Percentiles rank a stretch among this genome's conserved stretches.
Conservation (phyloP, 2,329 filamentous ascomycete genomes). For the Bimuria novae-zelandiae region DNA sequence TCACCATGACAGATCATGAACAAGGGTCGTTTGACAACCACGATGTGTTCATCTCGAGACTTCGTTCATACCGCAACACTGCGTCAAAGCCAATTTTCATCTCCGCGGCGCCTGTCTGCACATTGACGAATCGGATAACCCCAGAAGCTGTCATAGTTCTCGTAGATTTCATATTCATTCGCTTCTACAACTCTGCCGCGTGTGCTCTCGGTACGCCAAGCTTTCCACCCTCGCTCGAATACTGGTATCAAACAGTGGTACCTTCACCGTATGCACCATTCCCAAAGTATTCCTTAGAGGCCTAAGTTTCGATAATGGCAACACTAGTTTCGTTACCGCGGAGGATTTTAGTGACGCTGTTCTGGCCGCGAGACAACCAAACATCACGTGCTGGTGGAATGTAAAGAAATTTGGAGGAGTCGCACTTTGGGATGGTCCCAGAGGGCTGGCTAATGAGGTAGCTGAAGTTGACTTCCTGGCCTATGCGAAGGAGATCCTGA, state of each 20-base stretch:
- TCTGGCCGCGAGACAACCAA: background rate
- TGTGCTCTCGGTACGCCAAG: background rate
- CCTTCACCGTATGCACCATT: background rate
- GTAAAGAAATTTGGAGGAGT: conserved; percentile 3
- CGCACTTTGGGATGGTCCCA: conserved; percentile 1
- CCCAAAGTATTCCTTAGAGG: conserved; percentile 1
- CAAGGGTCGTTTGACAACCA: background rate
- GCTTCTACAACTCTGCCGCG: conserved; percentile 4
- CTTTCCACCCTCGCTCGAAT: background rate
- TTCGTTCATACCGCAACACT: background rate
- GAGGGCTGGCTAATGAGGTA: background rate
- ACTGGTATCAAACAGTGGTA: background rate
- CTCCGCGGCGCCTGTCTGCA: conserved; percentile 6
- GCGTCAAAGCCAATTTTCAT: conserved; percentile 2
- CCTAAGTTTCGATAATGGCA: conserved; percentile 5
- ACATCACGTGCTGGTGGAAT: conserved; percentile 5
- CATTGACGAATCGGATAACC: background rate
- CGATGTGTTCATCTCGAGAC: background rate
- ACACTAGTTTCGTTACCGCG: background rate
- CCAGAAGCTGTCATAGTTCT: background rate
- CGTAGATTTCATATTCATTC: conserved; percentile 8
- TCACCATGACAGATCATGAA: conserved; percentile 2
- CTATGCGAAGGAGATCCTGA: background rate
- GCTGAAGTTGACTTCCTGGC: background rate
- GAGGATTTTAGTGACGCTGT: background rate